A percentile compares a stretch with the other conserved stretches of the same genome.
Conservation (phyloP, 352 stramenopile genomes). For the Globisporangium paroecandrum region DNA sequence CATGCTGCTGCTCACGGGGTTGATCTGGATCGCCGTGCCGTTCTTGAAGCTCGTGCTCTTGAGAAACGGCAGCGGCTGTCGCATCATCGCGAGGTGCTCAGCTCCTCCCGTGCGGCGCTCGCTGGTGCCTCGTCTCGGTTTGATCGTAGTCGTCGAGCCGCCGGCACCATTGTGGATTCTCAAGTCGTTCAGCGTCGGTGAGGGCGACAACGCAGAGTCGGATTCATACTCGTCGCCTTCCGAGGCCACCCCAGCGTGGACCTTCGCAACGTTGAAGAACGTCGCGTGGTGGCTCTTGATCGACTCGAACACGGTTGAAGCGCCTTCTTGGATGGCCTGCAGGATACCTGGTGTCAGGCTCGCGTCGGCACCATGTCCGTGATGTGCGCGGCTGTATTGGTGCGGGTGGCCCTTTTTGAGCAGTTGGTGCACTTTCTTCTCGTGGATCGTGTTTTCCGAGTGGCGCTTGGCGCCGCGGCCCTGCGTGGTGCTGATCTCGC, state of each 20-base stretch:
- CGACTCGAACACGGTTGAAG: neutral
- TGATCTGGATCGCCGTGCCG: slow-evolving; percentile 45
- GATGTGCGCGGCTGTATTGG: neutral
- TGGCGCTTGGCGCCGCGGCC: slow-evolving; percentile 10
- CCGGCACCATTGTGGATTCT: no score
- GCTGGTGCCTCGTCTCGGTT: neutral
- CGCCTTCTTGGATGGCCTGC: slow-evolving; percentile 1
- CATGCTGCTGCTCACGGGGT: slow-evolving; percentile 44
- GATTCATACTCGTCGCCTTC: neutral
- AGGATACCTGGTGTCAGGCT: neutral
- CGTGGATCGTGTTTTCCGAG: slow-evolving; percentile 30
- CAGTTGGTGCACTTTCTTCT: slow-evolving; percentile 38
- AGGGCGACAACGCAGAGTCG: neutral
- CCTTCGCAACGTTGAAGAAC: slow-evolving; percentile 12
- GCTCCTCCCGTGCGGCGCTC: slow-evolving; percentile 5
- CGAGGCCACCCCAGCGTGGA: slow-evolving; percentile 7
- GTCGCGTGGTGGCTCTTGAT: neutral
- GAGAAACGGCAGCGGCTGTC: slow-evolving; percentile 25
- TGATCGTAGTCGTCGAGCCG: slow-evolving; percentile 1
- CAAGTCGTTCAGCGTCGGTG: neutral
- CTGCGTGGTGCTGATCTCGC: slow-evolving; percentile 3
- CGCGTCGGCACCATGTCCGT: neutral
- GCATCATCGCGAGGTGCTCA: slow-evolving; percentile 15
- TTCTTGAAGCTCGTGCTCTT: slow-evolving; percentile 48
- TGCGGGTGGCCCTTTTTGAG: slow-evolving; percentile 26